Percentiles rank a stretch among this genome's conserved stretches.
Evolutionary conservation across 192 early-diverging fungal species (phyloP).

Genomic region (Pilobolus umbonatus): DNA sequence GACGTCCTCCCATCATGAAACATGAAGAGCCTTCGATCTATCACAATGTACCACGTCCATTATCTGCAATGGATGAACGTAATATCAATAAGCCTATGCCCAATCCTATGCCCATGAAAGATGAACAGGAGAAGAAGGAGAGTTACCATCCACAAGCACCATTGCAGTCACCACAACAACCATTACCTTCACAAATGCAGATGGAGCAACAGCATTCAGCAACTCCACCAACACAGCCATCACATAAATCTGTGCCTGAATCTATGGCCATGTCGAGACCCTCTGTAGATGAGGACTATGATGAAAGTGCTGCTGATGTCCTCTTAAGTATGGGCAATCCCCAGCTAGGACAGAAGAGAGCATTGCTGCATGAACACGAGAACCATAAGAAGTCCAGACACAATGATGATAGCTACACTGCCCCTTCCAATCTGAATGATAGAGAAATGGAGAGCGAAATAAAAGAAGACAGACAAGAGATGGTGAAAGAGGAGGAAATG

Average conservation of each 20-base stretch:
- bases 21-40: no score
- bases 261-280: not conserved
- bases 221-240: not conserved
- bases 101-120: no score
- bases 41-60: no score
- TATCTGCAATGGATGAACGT: no score
- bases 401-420: not conserved
- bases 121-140: no score
- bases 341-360: slow-evolving; percentile 19
- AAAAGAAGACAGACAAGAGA: not conserved
- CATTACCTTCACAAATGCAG: not conserved
- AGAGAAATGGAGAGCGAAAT: not conserved
- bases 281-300: slow-evolving; percentile 28
- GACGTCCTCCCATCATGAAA: slow-evolving; percentile 7
- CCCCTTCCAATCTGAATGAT: not conserved
- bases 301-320: slow-evolving; percentile 27
- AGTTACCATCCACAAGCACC: not conserved
- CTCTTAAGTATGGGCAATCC: slow-evolving; percentile 24
- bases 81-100: no score
- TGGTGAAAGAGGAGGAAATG: not conserved
- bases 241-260: not conserved
- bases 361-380: slow-evolving; percentile 1
- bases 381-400: slow-evolving; percentile 4
- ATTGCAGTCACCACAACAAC: not conserved
- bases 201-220: not conserved